Evolutionary conservation across 2,329 filamentous ascomycete species (phyloP).

Genomic region (Penicillium sclerotigenum): DNA sequence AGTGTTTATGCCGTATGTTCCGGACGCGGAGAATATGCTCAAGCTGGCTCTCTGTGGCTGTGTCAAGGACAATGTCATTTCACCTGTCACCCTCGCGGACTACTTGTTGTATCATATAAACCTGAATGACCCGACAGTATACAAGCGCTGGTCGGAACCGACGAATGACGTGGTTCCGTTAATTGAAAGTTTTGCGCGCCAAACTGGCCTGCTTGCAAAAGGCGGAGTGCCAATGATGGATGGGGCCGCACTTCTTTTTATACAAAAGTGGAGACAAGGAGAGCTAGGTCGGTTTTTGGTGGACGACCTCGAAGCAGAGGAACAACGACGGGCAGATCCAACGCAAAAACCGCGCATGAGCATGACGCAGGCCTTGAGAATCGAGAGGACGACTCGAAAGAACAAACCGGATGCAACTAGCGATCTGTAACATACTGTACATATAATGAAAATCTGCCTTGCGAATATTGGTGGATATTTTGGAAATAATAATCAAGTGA

Average conservation of each 20-base stretch:
- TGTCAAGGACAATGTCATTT: constrained; percentile 84
- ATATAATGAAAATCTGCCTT: constrained; percentile 16
- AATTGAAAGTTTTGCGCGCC: constrained; percentile 66
- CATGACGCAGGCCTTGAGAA: constrained; percentile 44
- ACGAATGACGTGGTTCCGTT: constrained; percentile 82
- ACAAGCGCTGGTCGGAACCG: constrained; percentile 62
- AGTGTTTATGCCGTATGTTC: constrained; percentile 90
- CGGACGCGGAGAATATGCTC: constrained; percentile 82
- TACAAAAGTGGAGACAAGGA: constrained; percentile 79
- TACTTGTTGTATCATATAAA: constrained; percentile 89
- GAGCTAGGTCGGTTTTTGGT: constrained; percentile 72
- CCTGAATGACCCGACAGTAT: constrained; percentile 58
- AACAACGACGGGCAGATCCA: constrained; percentile 49
- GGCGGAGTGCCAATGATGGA: constrained; percentile 70
- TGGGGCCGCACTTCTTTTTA: constrained; percentile 71
- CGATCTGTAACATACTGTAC: constrained; percentile 24
- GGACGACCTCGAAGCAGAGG: constrained; percentile 67
- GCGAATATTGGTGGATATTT: not conserved
- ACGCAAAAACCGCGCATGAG: constrained; percentile 37
- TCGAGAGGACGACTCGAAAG: constrained; percentile 35
- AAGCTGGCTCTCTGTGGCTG: constrained; percentile 89
- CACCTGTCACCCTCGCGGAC: constrained; percentile 74
- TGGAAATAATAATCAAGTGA: constrained; percentile 6
- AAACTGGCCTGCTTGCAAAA: constrained; percentile 71
- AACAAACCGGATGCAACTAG: constrained; percentile 24